These are phyloP conservation scores for Moringa oleifera DNA, from an alignment of 345 rosid genomes.

Conservation along the genomic window DNA sequence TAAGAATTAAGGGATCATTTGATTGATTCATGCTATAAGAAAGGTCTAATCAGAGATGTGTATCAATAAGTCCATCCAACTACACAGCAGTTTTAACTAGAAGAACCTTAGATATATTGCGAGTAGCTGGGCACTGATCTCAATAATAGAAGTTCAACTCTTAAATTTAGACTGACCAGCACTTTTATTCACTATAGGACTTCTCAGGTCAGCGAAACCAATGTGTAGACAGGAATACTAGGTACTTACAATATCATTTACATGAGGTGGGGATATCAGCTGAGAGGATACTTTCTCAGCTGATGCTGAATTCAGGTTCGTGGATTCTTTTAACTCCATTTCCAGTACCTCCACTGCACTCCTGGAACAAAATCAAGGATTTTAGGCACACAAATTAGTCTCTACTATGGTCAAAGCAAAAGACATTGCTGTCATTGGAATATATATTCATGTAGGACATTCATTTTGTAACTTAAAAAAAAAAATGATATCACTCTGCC, in stretches of 20 bases:
- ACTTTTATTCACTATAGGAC: too few relatives aligned
- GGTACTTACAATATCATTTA: slow-evolving; percentile 35
- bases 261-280: slow-evolving; percentile 22
- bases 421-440: background rate
- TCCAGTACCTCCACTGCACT: slow-evolving; percentile 77
- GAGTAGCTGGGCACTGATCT: too few relatives aligned
- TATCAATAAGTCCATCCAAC: too few relatives aligned
- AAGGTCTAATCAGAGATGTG: too few relatives aligned
- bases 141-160: too few relatives aligned
- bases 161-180: too few relatives aligned
- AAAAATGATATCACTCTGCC: background rate
- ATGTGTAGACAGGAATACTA: too few relatives aligned
- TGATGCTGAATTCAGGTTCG: slow-evolving; percentile 13
- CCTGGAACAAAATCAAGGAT: slow-evolving; percentile 34
- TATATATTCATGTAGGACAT: background rate
- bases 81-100: too few relatives aligned
- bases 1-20: too few relatives aligned
- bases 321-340: slow-evolving; percentile 48
- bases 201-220: background rate
- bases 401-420: slow-evolving; percentile 8
- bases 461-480: background rate
- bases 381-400: background rate
- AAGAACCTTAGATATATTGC: too few relatives aligned
- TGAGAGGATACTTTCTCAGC: slow-evolving; percentile 23
- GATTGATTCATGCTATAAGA: too few relatives aligned